These are phyloP conservation scores for Podaxis sp. DNA, from an alignment of 768 basidiomycete species.

Conservation along the genomic window DNA sequence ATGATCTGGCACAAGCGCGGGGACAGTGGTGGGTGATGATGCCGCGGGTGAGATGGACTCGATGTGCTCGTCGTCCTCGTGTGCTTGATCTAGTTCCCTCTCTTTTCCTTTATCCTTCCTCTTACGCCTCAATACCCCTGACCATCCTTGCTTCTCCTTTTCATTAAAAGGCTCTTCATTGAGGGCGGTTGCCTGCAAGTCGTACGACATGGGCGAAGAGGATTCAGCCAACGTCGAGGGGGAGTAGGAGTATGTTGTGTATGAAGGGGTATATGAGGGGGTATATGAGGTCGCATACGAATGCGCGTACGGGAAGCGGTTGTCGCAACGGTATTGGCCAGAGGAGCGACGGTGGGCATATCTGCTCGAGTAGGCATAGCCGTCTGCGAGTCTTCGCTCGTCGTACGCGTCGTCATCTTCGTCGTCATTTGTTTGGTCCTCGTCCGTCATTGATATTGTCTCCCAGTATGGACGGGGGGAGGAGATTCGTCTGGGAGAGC, in stretches of 20 bases:
- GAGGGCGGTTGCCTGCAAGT: conserved; percentile 1
- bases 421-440: conserved; percentile 1
- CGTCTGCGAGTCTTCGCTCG: conserved; percentile 8
- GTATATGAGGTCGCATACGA: neutral
- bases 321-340: conserved; percentile 9
- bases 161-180: conserved; percentile 1
- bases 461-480: conserved; percentile 10
- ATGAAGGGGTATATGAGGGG: neutral
- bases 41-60: neutral
- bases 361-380: conserved; percentile 9
- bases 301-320: neutral
- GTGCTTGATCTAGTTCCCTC: conserved; percentile 1
- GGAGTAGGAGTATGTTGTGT: neutral
- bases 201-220: conserved; percentile 7
- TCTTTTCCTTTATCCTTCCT: conserved; percentile 10
- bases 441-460: conserved; percentile 7
- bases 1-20: neutral
- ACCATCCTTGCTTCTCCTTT: conserved; percentile 10
- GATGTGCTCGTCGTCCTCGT: conserved; percentile 1
- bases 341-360: conserved; percentile 10
- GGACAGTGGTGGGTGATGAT: neutral
- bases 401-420: conserved; percentile 8
- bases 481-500: neutral
- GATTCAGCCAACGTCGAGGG: conserved; percentile 2
- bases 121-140: conserved; percentile 4